phyloP scores from a whole-genome alignment of 306 rosid genomes.

The Cucumis melo region DNA sequence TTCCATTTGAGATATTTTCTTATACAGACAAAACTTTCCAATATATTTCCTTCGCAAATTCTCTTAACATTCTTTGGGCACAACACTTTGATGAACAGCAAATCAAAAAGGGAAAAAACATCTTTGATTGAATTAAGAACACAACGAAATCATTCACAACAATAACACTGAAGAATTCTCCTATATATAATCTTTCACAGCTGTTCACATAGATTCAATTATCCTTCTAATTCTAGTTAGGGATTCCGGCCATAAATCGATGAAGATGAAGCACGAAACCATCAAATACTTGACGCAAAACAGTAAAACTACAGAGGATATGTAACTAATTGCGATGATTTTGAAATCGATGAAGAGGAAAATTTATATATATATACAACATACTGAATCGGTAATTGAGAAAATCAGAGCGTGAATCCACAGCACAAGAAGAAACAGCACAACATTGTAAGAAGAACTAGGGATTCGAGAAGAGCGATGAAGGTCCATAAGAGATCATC shows the following conservation, averaged over 20 bases:
- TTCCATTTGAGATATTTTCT: no score
- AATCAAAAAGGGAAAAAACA: background rate
- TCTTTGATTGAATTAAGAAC: background rate
- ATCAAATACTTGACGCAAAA: background rate
- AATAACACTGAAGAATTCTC: background rate
- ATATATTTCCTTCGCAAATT: background rate
- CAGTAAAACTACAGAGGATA: background rate
- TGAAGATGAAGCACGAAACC: background rate
- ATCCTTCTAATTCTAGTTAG: background rate
- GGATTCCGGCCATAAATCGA: background rate
- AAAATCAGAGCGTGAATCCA: conserved; percentile 37
- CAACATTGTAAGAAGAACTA: conserved; percentile 34
- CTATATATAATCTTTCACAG: background rate
- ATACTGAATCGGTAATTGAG: background rate
- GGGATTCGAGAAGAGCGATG: conserved; percentile 25
- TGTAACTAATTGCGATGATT: background rate
- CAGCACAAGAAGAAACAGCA: conserved; percentile 46
- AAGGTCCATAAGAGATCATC: conserved; percentile 35
- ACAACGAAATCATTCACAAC: background rate
- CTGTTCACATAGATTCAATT: background rate
- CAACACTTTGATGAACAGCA: background rate
- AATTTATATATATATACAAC: background rate
- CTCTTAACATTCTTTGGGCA: background rate
- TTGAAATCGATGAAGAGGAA: background rate
- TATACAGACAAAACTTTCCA: background rate